Conservation (phyloP, 306 rosid genomes). For the Clitoria ternatea region DNA sequence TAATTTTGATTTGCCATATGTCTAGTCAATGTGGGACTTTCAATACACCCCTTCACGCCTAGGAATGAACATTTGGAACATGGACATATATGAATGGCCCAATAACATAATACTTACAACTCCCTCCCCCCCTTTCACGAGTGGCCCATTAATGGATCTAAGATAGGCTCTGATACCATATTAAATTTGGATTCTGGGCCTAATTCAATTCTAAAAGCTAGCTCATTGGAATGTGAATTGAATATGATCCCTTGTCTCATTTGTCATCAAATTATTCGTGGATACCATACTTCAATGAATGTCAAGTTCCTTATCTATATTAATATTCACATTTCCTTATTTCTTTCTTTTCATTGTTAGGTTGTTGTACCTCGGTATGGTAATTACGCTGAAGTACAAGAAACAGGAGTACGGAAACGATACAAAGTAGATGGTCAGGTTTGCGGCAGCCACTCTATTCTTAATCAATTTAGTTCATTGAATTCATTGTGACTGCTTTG, state of each 20-base stretch:
- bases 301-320: neutral
- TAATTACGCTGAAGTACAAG: constrained; percentile 55
- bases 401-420: constrained; percentile 56
- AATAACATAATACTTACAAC: too few species aligned
- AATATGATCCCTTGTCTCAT: neutral
- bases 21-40: too few species aligned
- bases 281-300: neutral
- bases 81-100: too few species aligned
- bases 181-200: too few species aligned
- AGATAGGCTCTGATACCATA: too few species aligned
- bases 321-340: neutral
- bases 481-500: neutral
- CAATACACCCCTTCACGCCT: too few species aligned
- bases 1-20: too few species aligned
- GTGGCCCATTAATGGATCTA: too few species aligned
- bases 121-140: too few species aligned
- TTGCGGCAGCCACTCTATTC: constrained; percentile 30
- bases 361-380: constrained; percentile 78
- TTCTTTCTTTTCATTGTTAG: constrained; percentile 37
- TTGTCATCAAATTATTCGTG: neutral
- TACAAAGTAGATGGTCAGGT: constrained; percentile 87
- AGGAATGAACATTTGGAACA: too few species aligned
- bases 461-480: neutral
- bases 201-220: too few species aligned
- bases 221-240: neutral